Evolutionary conservation across 768 basidiomycete genomes (phyloP).

Genomic region (Trametes sanguinea): DNA sequence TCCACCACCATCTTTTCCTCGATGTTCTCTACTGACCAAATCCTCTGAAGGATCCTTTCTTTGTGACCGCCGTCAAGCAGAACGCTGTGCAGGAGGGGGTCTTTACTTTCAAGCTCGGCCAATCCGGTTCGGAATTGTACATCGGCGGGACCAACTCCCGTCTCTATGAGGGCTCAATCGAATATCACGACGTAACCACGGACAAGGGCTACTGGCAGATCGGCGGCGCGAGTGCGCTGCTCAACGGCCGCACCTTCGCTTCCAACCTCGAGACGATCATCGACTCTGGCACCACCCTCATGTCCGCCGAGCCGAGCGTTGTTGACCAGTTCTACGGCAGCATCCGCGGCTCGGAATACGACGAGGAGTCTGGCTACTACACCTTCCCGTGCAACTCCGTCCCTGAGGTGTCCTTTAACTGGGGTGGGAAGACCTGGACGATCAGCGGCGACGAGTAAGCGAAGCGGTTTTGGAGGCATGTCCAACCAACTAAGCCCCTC

Average conservation of each 20-base stretch:
- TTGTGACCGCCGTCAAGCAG: slow-evolving; percentile 27
- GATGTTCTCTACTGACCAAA: background rate
- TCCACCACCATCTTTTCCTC: background rate
- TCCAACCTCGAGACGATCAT: slow-evolving; percentile 23
- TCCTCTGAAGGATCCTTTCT: slow-evolving; percentile 24
- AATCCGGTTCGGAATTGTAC: slow-evolving; percentile 34
- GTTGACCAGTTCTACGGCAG: slow-evolving; percentile 24
- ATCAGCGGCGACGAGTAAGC: slow-evolving; percentile 24
- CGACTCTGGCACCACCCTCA: slow-evolving; percentile 31
- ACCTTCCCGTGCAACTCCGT: slow-evolving; percentile 27
- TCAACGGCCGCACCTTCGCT: slow-evolving; percentile 18
- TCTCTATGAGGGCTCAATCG: slow-evolving; percentile 35
- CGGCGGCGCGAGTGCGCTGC: slow-evolving; percentile 10
- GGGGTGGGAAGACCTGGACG: slow-evolving; percentile 30
- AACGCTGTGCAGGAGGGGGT: slow-evolving; percentile 19
- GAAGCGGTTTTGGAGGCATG: background rate
- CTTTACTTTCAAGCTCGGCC: slow-evolving; percentile 34
- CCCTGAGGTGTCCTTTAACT: slow-evolving; percentile 32
- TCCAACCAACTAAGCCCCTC: slow-evolving; percentile 20
- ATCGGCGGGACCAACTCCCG: slow-evolving; percentile 38
- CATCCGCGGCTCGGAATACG: slow-evolving; percentile 25
- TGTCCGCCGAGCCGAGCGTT: slow-evolving; percentile 23
- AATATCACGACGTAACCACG: slow-evolving; percentile 32
- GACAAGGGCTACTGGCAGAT: slow-evolving; percentile 31
- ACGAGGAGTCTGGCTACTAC: slow-evolving; percentile 26